phyloP scores from a whole-genome alignment of 2,329 filamentous ascomycete genomes.

The Apiospora arundinis region DNA sequence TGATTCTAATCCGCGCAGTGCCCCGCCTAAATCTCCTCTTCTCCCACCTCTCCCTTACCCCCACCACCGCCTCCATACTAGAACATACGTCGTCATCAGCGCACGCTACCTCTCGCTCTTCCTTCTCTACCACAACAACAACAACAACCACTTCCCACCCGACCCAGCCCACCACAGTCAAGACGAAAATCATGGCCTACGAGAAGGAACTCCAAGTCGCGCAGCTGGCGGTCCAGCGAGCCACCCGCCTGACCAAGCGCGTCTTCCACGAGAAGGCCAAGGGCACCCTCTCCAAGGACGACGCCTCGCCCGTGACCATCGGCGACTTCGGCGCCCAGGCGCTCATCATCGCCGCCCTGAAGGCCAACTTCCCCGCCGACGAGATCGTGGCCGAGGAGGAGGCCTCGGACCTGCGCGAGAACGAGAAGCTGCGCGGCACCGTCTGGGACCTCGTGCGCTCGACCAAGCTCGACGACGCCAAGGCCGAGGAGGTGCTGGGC shows the following conservation, averaged over 20 bases:
- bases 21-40: constrained; percentile 22
- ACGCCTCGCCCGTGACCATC: constrained; percentile 96
- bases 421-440: constrained; percentile 71
- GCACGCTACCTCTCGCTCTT: background rate
- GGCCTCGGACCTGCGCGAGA: constrained; percentile 76
- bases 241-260: constrained; percentile 74
- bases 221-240: constrained; percentile 77
- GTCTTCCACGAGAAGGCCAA: constrained; percentile 91
- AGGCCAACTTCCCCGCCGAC: constrained; percentile 87
- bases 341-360: constrained; percentile 89
- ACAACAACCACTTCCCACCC: constrained; percentile 19
- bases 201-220: constrained; percentile 74
- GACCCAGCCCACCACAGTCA: constrained; percentile 21
- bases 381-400: constrained; percentile 97
- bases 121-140: constrained; percentile 23
- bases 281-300: constrained; percentile 91
- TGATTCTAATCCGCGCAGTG: constrained; percentile 20
- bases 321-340: constrained; percentile 98
- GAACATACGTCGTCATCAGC: constrained; percentile 1
- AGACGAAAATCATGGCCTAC: constrained; percentile 55
- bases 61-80: constrained; percentile 28
- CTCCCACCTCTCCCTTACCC: constrained; percentile 19
- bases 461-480: constrained; percentile 70
- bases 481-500: constrained; percentile 71
- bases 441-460: constrained; percentile 86